Evolutionary conservation across 1,139 yeast species (phyloP).

Genomic region (Barnettozyma hawaiiensis): DNA sequence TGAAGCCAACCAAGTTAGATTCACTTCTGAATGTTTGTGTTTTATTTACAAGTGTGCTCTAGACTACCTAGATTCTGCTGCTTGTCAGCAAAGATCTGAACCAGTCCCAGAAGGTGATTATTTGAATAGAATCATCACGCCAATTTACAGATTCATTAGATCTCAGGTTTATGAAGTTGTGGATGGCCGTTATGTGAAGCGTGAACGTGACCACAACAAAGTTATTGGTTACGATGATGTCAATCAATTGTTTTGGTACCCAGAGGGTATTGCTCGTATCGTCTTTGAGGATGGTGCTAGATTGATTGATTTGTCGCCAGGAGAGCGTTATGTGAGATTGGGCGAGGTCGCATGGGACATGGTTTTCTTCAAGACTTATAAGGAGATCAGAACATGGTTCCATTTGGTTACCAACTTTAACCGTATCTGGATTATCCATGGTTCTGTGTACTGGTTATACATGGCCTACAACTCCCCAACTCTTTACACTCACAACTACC

Average conservation of each 20-base stretch:
- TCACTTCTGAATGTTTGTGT: conserved; percentile 88
- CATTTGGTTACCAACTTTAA: conserved; percentile 92
- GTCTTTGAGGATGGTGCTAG: conserved; percentile 87
- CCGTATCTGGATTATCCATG: conserved; percentile 96
- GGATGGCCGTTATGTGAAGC: conserved; percentile 93
- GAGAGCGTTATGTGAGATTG: conserved; percentile 81
- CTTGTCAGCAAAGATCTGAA: conserved; percentile 79
- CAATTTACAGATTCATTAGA: conserved; percentile 83
- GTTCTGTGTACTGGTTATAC: conserved; percentile 90
- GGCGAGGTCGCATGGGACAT: conserved; percentile 92
- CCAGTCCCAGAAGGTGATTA: conserved; percentile 96
- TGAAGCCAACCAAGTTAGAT: conserved; percentile 96
- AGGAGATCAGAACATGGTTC: conserved; percentile 97
- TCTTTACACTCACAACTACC: conserved; percentile 78
- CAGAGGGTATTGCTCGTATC: conserved; percentile 95
- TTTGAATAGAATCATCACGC: conserved; percentile 87
- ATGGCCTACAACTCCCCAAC: conserved; percentile 90
- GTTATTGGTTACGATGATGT: conserved; percentile 97
- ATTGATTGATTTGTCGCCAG: conserved; percentile 82
- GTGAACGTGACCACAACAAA: conserved; percentile 94
- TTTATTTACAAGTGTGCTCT: conserved; percentile 90
- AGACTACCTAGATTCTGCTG: conserved; percentile 82
- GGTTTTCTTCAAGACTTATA: conserved; percentile 94
- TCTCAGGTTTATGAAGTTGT: conserved; percentile 92
- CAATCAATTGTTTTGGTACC: conserved; percentile 98